Evolutionary conservation across 768 basidiomycete genomes (phyloP).

Genomic region (Grammothele lineata): DNA sequence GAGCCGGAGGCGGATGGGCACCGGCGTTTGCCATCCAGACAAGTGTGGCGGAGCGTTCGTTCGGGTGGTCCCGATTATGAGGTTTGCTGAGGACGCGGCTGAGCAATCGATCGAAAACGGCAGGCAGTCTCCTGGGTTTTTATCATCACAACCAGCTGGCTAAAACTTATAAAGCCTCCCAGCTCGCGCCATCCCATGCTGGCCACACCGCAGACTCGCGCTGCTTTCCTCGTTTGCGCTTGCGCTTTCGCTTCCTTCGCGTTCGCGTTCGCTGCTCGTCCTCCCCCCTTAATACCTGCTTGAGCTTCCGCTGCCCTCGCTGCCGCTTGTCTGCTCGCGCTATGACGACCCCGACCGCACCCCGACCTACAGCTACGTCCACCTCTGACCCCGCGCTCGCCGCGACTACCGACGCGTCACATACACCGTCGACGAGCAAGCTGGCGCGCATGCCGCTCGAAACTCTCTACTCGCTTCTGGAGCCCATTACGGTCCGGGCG

Average conservation of each 20-base stretch:
- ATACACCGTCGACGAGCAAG: not conserved
- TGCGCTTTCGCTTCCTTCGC: no score
- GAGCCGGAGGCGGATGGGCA: no score
- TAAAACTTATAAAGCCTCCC: constrained; percentile 29
- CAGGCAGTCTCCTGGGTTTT: constrained; percentile 13
- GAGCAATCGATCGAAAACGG: constrained; percentile 27
- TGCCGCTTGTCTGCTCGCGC: constrained; percentile 4
- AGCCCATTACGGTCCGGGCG: constrained; percentile 49
- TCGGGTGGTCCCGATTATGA: constrained; percentile 1
- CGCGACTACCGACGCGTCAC: constrained; percentile 9
- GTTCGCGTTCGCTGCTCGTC: not conserved
- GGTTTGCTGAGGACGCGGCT: constrained; percentile 7
- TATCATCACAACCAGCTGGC: constrained; percentile 8
- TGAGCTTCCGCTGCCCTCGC: not conserved
- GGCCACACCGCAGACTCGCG: constrained; percentile 3
- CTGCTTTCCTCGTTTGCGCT: no score
- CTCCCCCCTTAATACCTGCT: not conserved
- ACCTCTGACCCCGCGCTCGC: constrained; percentile 29
- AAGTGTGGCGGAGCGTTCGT: constrained; percentile 3
- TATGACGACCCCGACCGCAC: not conserved
- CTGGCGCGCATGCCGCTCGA: constrained; percentile 39
- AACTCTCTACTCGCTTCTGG: constrained; percentile 49
- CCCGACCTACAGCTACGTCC: constrained; percentile 14
- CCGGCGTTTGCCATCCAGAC: constrained; percentile 9
- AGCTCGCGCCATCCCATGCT: constrained; percentile 1